These are phyloP conservation scores for Russula sp. DNA, from an alignment of 768 basidiomycete species.

Conservation along the genomic window DNA sequence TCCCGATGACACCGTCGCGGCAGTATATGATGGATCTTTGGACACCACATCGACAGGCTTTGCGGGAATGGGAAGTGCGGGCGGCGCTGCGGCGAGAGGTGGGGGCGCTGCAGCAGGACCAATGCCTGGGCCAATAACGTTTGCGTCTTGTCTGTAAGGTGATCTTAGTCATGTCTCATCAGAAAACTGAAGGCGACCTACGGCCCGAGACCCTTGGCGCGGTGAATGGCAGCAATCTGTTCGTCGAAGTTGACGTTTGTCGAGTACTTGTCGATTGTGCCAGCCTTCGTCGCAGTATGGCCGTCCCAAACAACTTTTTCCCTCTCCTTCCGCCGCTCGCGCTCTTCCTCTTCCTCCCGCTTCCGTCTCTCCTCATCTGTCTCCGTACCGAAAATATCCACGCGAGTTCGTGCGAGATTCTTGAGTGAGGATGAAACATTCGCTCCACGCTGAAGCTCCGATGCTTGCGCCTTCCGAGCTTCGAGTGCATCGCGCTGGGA, in stretches of 20 bases:
- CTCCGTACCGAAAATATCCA: conserved; percentile 95
- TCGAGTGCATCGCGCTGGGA: conserved; percentile 88
- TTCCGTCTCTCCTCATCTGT: conserved; percentile 87
- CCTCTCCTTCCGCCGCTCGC: conserved; percentile 73
- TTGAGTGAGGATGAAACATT: conserved; percentile 92
- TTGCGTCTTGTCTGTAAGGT: conserved; percentile 54
- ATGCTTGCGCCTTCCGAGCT: conserved; percentile 82
- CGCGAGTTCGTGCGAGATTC: conserved; percentile 90
- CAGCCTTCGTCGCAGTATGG: conserved; percentile 89
- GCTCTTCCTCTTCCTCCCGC: conserved; percentile 81
- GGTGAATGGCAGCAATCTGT: conserved; percentile 96
- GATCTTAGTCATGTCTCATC: conserved; percentile 18
- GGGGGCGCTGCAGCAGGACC: conserved; percentile 73
- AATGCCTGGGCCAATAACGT: conserved; percentile 83
- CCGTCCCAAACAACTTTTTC: conserved; percentile 99
- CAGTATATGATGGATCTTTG: conserved; percentile 56
- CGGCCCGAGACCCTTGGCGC: conserved; percentile 85
- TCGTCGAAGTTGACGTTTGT: conserved; percentile 93
- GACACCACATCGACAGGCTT: conserved; percentile 37
- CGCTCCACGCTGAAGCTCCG: conserved; percentile 83
- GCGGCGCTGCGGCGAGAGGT: conserved; percentile 54
- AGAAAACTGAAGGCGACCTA: conserved; percentile 37
- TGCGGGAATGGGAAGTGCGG: conserved; percentile 69
- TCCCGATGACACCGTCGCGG: conserved; percentile 85
- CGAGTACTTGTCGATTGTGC: conserved; percentile 90